These are phyloP conservation scores for Achaetomiella virescens DNA, from an alignment of 495 filamentous ascomycete genomes.

Conservation along the genomic window DNA sequence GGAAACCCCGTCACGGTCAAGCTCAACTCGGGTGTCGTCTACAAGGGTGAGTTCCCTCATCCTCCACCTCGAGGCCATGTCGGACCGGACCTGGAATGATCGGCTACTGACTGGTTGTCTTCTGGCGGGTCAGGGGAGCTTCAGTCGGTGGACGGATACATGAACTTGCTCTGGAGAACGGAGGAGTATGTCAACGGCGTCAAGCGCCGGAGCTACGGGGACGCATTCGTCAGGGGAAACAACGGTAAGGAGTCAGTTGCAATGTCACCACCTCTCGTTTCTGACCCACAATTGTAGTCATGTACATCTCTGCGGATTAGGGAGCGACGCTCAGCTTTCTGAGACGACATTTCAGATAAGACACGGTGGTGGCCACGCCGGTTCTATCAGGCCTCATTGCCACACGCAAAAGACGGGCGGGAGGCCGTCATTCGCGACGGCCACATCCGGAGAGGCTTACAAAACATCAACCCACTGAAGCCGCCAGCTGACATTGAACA, in stretches of 20 bases:
- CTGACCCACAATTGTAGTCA: slow-evolving; percentile 39
- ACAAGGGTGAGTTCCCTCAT: slow-evolving; percentile 61
- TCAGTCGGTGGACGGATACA: slow-evolving; percentile 98
- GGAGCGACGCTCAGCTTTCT: not conserved
- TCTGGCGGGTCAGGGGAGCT: slow-evolving; percentile 58
- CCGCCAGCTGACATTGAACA: too few species aligned
- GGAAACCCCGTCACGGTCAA: slow-evolving; percentile 89
- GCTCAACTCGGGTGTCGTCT: slow-evolving; percentile 90
- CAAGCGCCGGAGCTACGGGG: slow-evolving; percentile 75
- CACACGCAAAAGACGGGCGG: too few species aligned
- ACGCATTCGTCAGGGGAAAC: slow-evolving; percentile 94
- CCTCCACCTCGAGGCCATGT: not conserved
- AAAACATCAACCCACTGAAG: too few species aligned
- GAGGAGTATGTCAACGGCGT: slow-evolving; percentile 84
- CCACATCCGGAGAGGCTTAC: too few species aligned
- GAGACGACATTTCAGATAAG: too few species aligned
- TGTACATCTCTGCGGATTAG: slow-evolving; percentile 71
- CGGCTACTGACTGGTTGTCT: slow-evolving; percentile 6
- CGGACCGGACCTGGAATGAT: not conserved
- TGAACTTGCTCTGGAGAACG: slow-evolving; percentile 96
- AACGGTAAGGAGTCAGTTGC: slow-evolving; percentile 56
- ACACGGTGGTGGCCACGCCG: too few species aligned
- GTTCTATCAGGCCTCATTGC: too few species aligned
- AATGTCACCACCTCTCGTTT: not conserved
- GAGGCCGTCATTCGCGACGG: too few species aligned